Evolutionary conservation across 345 rosid species (phyloP), one percentile per base, ranked within the genome.

Genomic region (Dimocarpus longan): DNA sequence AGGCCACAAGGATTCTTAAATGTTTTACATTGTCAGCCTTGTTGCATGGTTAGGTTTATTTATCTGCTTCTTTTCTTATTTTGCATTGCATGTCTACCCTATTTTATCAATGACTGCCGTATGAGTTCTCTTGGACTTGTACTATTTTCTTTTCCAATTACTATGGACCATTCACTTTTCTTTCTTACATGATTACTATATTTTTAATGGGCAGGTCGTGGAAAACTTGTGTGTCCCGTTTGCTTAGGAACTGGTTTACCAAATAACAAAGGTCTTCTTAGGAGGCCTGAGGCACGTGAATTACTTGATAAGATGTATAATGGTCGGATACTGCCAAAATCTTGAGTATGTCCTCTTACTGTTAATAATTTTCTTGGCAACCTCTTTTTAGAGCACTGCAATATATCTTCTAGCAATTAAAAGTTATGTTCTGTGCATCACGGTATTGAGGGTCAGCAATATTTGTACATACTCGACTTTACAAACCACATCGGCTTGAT

Each of bases 221-320:
- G 98, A 28, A 95, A 95, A 83, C 97, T 95, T 69, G 98, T 95
- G 6, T 95, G 98, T 77, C 98, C 98, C 0, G 95, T 95, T 72
- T 95, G 98, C 76, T 84, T 95, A 37, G 98, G 98, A 40, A 95
- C 98, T 39, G 98, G 98, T 78, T 83, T 95, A 79, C 98, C 97
- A 18, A 95, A 95, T 81, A 93, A 92, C 85, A 95, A 93, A 86
- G 98, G 97, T 13, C 97, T 92, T 82, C 95, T 91, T 12, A 89
- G 97, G 86, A 91, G 97, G 89, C 98, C 98, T 32, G 98, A 89
- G 82, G 95, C 98, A 5, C 84, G 83, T 5, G 84, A 92, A 83
- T 87, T 95, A 76, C 98, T 92, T 15, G 95, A 93, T 74, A 95
- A 95, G 90, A 93, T 95, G 98, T 91, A 91, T 80, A 93, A 93